A percentile compares a stretch with the other conserved stretches of the same genome.
Evolutionary conservation across 1,284 basidiomycete species (phyloP).

Genomic region (Sparassis latifolia): DNA sequence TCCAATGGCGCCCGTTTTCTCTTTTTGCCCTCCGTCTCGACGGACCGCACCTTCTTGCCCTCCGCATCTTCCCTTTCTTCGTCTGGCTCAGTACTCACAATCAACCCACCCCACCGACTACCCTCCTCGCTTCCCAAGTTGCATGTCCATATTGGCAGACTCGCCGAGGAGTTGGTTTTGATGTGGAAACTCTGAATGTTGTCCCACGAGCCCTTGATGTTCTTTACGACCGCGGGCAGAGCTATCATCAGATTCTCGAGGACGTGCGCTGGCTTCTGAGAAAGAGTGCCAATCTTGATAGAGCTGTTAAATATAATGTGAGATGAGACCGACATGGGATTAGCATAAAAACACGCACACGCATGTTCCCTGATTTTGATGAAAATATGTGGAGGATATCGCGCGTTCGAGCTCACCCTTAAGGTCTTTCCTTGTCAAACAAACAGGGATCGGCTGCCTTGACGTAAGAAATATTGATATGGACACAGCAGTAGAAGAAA

Average conservation of each 20-base stretch:
- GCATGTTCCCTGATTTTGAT: slow-evolving; percentile 89
- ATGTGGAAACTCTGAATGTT: slow-evolving; percentile 89
- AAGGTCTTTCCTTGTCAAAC: slow-evolving; percentile 78
- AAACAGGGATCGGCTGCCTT: slow-evolving; percentile 92
- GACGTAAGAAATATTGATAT: slow-evolving; percentile 3
- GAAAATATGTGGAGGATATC: slow-evolving; percentile 89
- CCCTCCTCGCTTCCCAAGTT: slow-evolving; percentile 55
- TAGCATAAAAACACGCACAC: slow-evolving; percentile 47
- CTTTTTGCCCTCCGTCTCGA: slow-evolving; percentile 26
- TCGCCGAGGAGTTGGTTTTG: slow-evolving; percentile 84
- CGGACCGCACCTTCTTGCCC: slow-evolving; percentile 8
- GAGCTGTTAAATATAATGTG: slow-evolving; percentile 43
- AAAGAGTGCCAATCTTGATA: slow-evolving; percentile 77
- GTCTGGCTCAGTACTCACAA: slow-evolving; percentile 21
- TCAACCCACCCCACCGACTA: slow-evolving; percentile 56
- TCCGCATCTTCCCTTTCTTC: slow-evolving; percentile 24
- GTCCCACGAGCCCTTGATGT: slow-evolving; percentile 81
- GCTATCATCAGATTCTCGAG: slow-evolving; percentile 76
- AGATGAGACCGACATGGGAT: not conserved
- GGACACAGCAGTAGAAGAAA: not conserved
- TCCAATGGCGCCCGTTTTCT: slow-evolving; percentile 36
- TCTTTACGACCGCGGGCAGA: slow-evolving; percentile 69
- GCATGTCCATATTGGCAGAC: slow-evolving; percentile 87
- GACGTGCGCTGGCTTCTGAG: slow-evolving; percentile 70
- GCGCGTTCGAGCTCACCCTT: slow-evolving; percentile 88